Evolutionary conservation across 192 early-diverging fungal species (phyloP).

Genomic region (Piromyces finnis): DNA sequence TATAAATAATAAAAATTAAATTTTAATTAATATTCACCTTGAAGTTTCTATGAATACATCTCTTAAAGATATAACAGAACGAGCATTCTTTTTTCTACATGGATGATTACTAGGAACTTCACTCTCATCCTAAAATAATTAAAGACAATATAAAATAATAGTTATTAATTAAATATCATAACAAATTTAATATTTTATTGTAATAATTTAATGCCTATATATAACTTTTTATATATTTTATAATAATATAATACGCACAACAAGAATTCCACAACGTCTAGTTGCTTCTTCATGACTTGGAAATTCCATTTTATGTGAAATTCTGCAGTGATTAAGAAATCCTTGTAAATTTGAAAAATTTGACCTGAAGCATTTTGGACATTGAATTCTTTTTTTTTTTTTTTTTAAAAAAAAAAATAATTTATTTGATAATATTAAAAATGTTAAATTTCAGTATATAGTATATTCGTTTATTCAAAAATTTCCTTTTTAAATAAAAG

Average conservation of each 20-base stretch:
- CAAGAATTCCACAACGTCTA: conserved; percentile 45
- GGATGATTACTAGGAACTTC: conserved; percentile 32
- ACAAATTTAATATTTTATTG: too few relatives aligned
- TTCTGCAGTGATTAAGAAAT: conserved; percentile 70
- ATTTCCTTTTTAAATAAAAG: too few relatives aligned
- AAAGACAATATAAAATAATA: background rate
- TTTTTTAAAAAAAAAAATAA: too few relatives aligned
- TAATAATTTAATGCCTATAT: too few relatives aligned
- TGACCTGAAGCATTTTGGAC: conserved; percentile 56
- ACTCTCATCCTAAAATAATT: conserved; percentile 20
- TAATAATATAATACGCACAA: conserved; percentile 12
- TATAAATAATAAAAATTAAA: conserved; percentile 4
- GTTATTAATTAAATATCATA: background rate
- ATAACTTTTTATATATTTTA: too few relatives aligned
- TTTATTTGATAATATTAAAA: too few relatives aligned
- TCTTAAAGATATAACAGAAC: background rate
- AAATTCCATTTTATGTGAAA: conserved; percentile 55
- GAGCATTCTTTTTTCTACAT: conserved; percentile 14
- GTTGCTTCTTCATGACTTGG: conserved; percentile 57
- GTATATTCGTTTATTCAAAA: too few relatives aligned
- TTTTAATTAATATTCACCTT: conserved; percentile 4
- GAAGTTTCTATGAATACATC: conserved; percentile 5
- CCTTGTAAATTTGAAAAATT: conserved; percentile 69
- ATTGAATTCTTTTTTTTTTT: conserved; percentile 28
- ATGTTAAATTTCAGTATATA: too few relatives aligned